Conservation (phyloP, 2,329 filamentous ascomycete species). For the Sporothrix brasiliensis region DNA sequence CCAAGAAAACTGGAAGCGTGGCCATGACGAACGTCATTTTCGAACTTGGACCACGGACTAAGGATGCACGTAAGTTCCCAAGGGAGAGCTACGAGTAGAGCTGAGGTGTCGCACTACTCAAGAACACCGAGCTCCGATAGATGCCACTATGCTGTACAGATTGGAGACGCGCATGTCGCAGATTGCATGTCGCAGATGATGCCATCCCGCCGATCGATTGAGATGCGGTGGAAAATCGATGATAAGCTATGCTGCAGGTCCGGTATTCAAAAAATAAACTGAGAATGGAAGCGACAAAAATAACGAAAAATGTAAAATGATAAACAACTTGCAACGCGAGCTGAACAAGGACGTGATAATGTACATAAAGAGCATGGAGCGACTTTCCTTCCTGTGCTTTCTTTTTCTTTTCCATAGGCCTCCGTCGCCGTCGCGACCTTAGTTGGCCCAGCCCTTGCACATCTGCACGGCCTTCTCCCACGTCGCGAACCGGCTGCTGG, state of each 20-base stretch:
- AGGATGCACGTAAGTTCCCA: background rate
- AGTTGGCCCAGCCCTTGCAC: conserved; percentile 56
- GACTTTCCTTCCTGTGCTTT: background rate
- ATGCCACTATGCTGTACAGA: too few relatives aligned
- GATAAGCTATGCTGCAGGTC: too few relatives aligned
- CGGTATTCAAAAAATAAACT: background rate
- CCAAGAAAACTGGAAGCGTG: conserved; percentile 2
- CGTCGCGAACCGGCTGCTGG: conserved; percentile 51
- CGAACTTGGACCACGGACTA: background rate
- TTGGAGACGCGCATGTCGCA: too few relatives aligned
- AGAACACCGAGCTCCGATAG: too few relatives aligned
- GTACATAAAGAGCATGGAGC: background rate
- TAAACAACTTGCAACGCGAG: background rate
- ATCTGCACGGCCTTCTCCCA: conserved; percentile 63
- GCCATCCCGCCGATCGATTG: background rate
- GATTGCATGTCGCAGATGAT: conserved; percentile 6
- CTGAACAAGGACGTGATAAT: conserved; percentile 16
- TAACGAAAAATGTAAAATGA: background rate
- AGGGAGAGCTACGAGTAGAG: background rate
- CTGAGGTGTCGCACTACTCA: too few relatives aligned
- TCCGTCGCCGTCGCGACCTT: background rate
- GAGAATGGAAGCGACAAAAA: background rate
- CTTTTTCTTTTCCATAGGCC: background rate
- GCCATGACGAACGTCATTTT: conserved; percentile 21
- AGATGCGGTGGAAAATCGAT: background rate